Evolutionary conservation across 2,329 filamentous ascomycete species (phyloP), one percentile per base, ranked within the genome.

Genomic region (Diaporthe citri): DNA sequence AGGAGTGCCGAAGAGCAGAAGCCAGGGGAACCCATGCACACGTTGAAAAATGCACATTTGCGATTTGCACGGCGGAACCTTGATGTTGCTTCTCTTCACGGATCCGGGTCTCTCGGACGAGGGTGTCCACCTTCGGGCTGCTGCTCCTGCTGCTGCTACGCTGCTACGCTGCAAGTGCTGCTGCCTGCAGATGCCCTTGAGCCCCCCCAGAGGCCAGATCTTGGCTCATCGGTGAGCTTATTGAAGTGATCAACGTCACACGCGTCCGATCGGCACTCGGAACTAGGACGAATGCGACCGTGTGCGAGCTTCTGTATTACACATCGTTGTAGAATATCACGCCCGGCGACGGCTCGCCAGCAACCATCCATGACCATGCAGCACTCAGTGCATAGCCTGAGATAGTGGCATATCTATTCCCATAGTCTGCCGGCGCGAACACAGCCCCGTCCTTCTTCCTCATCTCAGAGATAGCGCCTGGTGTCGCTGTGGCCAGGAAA

Each of bases 401-500:
- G 22, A 78, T 71, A 0, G 78, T 76, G 31, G 79, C 80, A 55
- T 81, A 80, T 12, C 76, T 66, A 7, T 77, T 76, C 10, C 80
- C 80, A 56, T 82, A 81, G 69, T 81, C 80, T 5, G 79, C 79
- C 13, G 78, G 73, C 70, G 78, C 76, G 55, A 82, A 81, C 12
- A 81, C 59, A 10, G 46, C 75, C 3, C 73, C 51, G 15, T 80
- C 79, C 15, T 76, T 67, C 8, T n/a, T 57, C 57, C 77, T 80
- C 41, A 79, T 71, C 36, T 83, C 84, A 76, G 87, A 87, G 76
- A 91, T 87, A 77, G 88, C 87, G 75, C 89, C 86, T 10, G 88
- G 87, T 0, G 88, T 90, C 5, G 88, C 90, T 77, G 89, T 86
- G 10, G 85, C 87, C 71, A 91, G 82, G 79, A 91, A 90, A 78